Percentiles rank a stretch among this genome's conserved stretches.
phyloP scores from a whole-genome alignment of 2,329 filamentous ascomycete genomes.

The Fusarium liriodendri region DNA sequence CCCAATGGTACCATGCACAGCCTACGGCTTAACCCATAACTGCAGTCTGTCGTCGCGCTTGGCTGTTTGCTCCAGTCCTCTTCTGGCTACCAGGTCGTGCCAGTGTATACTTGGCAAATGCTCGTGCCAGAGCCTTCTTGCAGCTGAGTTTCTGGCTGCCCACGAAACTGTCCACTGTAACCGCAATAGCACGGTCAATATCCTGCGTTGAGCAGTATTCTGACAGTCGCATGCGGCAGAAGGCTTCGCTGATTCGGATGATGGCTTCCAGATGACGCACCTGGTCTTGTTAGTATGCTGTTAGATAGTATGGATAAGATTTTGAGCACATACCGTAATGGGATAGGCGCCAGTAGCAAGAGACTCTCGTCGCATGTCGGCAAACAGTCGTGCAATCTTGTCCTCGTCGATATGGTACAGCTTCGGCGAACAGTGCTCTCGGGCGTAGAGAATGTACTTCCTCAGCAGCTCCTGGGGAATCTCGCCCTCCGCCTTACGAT shows the following conservation, averaged over 20 bases:
- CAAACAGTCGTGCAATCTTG: conserved; percentile 93
- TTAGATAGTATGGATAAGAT: too few relatives aligned
- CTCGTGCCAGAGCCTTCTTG: conserved; percentile 93
- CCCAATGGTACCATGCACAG: neutral
- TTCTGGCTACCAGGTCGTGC: conserved; percentile 58
- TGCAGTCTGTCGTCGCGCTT: conserved; percentile 44
- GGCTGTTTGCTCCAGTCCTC: conserved; percentile 35
- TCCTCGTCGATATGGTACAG: conserved; percentile 98
- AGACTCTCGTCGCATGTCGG: conserved; percentile 94
- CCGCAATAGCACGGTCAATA: conserved; percentile 96
- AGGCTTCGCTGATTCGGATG: conserved; percentile 92
- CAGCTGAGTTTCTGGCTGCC: conserved; percentile 96
- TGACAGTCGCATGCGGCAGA: conserved; percentile 97
- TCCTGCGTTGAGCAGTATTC: conserved; percentile 92
- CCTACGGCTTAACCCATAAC: conserved; percentile 40
- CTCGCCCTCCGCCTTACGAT: conserved; percentile 65
- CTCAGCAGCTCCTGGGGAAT: conserved; percentile 91
- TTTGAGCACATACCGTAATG: conserved; percentile 83
- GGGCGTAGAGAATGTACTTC: conserved; percentile 96
- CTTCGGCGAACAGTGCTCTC: conserved; percentile 90
- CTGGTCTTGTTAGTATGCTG: conserved; percentile 64
- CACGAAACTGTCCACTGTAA: conserved; percentile 96
- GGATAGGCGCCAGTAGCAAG: conserved; percentile 96
- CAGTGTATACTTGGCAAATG: conserved; percentile 93
- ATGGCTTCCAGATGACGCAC: conserved; percentile 98